Conservation (phyloP, 768 basidiomycete species). For the Kondoa subrosea region DNA sequence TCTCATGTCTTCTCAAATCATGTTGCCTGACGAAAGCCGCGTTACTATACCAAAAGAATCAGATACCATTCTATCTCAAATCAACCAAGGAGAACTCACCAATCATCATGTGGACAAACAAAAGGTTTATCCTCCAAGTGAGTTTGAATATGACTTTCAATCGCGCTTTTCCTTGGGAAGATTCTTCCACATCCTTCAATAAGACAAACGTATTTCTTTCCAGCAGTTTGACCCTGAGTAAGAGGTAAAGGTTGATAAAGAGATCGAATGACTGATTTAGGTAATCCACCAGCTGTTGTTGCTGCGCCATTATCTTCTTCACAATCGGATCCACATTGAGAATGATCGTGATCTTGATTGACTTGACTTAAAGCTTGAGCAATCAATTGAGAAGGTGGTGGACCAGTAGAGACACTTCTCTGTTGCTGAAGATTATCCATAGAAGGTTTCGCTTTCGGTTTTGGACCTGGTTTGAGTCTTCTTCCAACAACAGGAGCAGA, state of each 20-base stretch:
- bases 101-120: conserved; percentile 32
- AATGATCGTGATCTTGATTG: neutral
- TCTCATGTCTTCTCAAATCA: conserved; percentile 35
- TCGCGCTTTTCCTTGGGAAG: conserved; percentile 32
- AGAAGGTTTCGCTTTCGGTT: neutral
- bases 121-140: conserved; percentile 38
- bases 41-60: conserved; percentile 24
- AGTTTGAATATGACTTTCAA: conserved; percentile 36
- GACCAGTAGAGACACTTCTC: neutral
- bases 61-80: conserved; percentile 31
- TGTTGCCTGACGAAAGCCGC: conserved; percentile 37
- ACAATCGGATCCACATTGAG: neutral
- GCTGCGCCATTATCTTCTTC: neutral
- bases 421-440: neutral
- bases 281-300: conserved; percentile 20
- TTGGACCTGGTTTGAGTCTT: conserved; percentile 9
- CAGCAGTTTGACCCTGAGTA: neutral
- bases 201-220: conserved; percentile 28
- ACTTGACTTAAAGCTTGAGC: neutral
- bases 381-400: neutral
- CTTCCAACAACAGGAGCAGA: neutral
- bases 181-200: conserved; percentile 28
- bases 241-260: conserved; percentile 28
- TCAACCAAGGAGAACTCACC: conserved; percentile 30
- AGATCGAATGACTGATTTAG: conserved; percentile 30